Conservation (phyloP, 2,329 filamentous ascomycete genomes). For the Xylariales sp. region DNA sequence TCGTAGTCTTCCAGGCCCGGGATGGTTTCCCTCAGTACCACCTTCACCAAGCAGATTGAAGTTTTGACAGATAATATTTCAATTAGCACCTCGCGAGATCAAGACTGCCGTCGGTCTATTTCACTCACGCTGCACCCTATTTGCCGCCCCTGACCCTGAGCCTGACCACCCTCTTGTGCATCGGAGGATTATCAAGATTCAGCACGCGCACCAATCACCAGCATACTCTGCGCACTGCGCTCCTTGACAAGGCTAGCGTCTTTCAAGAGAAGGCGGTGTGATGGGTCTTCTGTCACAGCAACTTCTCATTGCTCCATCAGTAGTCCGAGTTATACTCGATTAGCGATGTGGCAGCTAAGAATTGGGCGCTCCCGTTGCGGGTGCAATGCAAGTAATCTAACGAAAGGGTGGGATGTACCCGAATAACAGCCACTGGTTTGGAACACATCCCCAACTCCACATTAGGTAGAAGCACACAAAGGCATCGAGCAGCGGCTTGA, state of each 20-base stretch:
- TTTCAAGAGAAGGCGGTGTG: constrained; percentile 5
- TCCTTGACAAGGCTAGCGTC: neutral
- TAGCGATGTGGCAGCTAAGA: constrained; percentile 1
- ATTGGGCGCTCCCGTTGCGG: constrained; percentile 3
- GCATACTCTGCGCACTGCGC: constrained; percentile 1
- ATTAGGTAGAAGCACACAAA: too few relatives aligned
- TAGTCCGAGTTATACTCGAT: neutral
- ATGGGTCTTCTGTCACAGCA: neutral
- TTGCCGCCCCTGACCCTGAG: neutral
- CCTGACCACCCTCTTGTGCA: neutral
- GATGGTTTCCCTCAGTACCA: too few relatives aligned
- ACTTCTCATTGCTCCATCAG: constrained; percentile 5
- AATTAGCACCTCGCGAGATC: too few relatives aligned
- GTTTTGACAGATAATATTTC: too few relatives aligned
- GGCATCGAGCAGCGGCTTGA: too few relatives aligned
- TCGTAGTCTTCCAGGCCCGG: too few relatives aligned
- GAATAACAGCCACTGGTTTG: too few relatives aligned
- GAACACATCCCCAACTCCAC: too few relatives aligned
- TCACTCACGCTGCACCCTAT: too few relatives aligned
- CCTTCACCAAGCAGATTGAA: too few relatives aligned
- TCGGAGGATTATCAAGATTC: constrained; percentile 6
- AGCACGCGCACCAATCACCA: neutral
- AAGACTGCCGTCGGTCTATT: too few relatives aligned
- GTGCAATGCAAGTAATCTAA: constrained; percentile 5
- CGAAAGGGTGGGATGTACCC: too few relatives aligned